Evolutionary conservation across 495 filamentous ascomycete species (phyloP), one percentile per base, ranked within the genome.

Genomic region (Copromyces sp.): DNA sequence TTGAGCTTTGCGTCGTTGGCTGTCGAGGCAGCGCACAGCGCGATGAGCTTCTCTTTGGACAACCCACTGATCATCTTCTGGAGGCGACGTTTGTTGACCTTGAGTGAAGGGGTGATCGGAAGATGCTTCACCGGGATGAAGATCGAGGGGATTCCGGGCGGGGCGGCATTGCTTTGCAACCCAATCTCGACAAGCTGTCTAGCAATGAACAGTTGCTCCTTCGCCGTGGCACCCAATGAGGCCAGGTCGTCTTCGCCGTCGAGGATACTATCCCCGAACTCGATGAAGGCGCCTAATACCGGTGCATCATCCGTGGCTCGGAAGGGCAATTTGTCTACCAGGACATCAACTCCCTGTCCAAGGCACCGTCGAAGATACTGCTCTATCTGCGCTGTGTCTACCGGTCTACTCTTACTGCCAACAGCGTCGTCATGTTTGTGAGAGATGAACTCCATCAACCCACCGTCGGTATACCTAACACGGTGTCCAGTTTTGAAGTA

Each of bases 301-400:
- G 79, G 78, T 8, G 76, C 44, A 37, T 79, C 79, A n/a, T 71
- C 76, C 68, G 73, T 77, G 16, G 79, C 72, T 35, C 82, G 80
- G 72, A 85, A 84, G 3, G 81, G 78, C 38, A 85, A 77, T 4
- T 75, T 80, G 68, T 86, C 83, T n/a, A 84, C 82, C 41, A 84
- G 77, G 17, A 84, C 82, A 69, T 85, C 83, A 17, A 84, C 73
- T 4, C 81, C 80, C 42, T 78, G 81, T 14, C 83, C 83, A n/a
- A 86, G 81, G 68, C 82, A 84, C 12, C 80, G 78, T 20, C 84
- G 80, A 16, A 86, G 73, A 69, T 81, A 77, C 69, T 81, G 80
- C 76, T 86, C 84, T 29, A 86, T 77, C 38, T 83, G 80, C 9
- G 80, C 80, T 16, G 82, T 75, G 65, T 78, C 78, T 68, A 84